phyloP scores from a whole-genome alignment of 2,329 filamentous ascomycete species.

The Ceratocystis cacaofunesta region DNA sequence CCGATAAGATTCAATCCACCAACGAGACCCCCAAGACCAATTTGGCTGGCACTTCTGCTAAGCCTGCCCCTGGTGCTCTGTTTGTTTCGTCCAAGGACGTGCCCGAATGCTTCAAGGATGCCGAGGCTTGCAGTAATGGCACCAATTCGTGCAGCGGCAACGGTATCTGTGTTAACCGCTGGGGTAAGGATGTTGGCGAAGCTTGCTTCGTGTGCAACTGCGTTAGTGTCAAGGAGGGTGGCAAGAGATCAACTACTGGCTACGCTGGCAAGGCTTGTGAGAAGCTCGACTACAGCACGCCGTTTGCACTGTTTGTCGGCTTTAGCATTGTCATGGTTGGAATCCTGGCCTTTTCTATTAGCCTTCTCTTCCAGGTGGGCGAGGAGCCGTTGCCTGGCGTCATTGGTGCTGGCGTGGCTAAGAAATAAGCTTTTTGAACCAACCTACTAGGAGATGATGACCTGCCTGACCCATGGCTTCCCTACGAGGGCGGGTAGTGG shows the following conservation, averaged over 20 bases:
- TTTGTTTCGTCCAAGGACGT: conserved; percentile 29
- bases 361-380: conserved; percentile 69
- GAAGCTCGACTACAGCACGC: conserved; percentile 77
- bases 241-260: conserved; percentile 43
- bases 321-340: conserved; percentile 57
- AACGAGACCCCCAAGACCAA: conserved; percentile 11
- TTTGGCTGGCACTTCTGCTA: conserved; percentile 16
- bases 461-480: too few species aligned
- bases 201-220: conserved; percentile 72
- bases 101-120: conserved; percentile 59
- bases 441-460: too few species aligned
- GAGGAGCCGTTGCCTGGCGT: conserved; percentile 82
- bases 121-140: conserved; percentile 49
- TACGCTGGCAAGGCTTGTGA: conserved; percentile 82
- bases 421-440: conserved; percentile 33
- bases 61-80: conserved; percentile 18
- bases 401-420: conserved; percentile 84
- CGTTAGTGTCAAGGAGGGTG: conserved; percentile 32
- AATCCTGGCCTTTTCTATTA: conserved; percentile 54
- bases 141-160: conserved; percentile 75
- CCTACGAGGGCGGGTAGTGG: too few species aligned
- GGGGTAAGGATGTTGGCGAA: conserved; percentile 28
- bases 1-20: conserved; percentile 16
- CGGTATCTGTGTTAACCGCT: conserved; percentile 60
- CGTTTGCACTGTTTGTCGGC: conserved; percentile 74